Percentiles rank a stretch among this genome's conserved stretches.
These are phyloP conservation scores for Fusarium humuli DNA, from an alignment of 2,329 filamentous ascomycete species.

Conservation along the genomic window DNA sequence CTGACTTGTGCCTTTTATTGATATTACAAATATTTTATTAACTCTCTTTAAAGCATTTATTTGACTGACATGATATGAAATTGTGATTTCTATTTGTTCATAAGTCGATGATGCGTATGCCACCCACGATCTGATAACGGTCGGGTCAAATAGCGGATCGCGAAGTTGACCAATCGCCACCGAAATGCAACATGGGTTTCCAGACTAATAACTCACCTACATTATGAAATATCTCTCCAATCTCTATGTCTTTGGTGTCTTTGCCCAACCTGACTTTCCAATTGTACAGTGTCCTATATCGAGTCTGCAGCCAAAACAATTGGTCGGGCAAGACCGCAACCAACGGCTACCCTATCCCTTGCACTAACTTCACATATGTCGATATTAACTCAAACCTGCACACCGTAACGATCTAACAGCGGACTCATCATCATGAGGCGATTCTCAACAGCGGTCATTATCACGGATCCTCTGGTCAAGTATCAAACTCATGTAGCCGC, in stretches of 20 bases:
- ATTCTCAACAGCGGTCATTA: slow-evolving; percentile 64
- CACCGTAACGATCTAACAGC: not conserved
- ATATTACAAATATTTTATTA: not conserved
- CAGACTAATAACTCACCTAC: not conserved
- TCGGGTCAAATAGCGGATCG: slow-evolving; percentile 9
- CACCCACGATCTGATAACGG: slow-evolving; percentile 35
- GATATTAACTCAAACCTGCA: slow-evolving; percentile 17
- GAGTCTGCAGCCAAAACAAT: not conserved
- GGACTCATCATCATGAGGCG: slow-evolving; percentile 47
- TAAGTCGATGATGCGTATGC: slow-evolving; percentile 34
- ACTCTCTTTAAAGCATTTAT: not conserved
- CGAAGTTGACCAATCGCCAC: slow-evolving; percentile 10
- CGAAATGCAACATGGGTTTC: not conserved
- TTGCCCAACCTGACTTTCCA: not conserved
- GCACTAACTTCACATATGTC: not conserved
- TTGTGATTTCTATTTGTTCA: not conserved
- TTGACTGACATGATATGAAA: not conserved
- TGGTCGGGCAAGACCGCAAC: not conserved
- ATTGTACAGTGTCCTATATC: not conserved
- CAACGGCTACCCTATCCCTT: slow-evolving; percentile 15
- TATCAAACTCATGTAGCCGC: slow-evolving; percentile 78
- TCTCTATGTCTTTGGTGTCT: not conserved
- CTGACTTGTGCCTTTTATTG: not conserved
- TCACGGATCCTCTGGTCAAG: slow-evolving; percentile 80
- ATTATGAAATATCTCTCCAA: not conserved